phyloP scores from a whole-genome alignment of 2,329 filamentous ascomycete genomes.

The Fusarium tjaetaba region DNA sequence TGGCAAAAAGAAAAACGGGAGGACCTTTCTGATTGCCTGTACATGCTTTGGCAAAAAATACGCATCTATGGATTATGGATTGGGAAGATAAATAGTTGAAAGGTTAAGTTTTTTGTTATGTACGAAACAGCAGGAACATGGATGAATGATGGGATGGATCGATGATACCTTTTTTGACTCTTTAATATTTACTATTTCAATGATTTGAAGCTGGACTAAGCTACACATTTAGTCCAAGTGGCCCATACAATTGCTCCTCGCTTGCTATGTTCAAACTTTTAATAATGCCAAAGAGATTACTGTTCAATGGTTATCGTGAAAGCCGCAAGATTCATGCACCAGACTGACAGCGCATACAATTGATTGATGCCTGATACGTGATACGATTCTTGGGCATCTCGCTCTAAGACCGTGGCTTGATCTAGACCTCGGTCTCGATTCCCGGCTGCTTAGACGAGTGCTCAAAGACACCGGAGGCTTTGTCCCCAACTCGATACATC shows the following conservation, averaged over 20 bases:
- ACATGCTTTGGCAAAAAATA: constrained; percentile 5
- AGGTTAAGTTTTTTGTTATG: constrained; percentile 3
- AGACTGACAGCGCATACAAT: neutral
- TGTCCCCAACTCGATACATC: constrained; percentile 65
- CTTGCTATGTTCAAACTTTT: constrained; percentile 16
- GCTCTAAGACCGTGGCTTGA: constrained; percentile 25
- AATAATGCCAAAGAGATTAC: constrained; percentile 1
- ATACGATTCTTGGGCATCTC: neutral
- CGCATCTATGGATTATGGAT: constrained; percentile 9
- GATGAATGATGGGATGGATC: constrained; percentile 29
- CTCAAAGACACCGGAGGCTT: constrained; percentile 66
- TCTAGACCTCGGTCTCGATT: constrained; percentile 75
- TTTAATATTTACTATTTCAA: constrained; percentile 21
- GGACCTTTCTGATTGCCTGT: neutral
- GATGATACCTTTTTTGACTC: constrained; percentile 32
- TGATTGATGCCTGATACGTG: neutral
- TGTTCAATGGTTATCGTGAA: neutral
- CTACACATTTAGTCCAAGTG: neutral
- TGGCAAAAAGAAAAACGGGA: constrained; percentile 9
- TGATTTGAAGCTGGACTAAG: neutral
- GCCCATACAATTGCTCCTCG: constrained; percentile 7
- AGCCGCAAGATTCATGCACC: neutral
- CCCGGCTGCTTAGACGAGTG: constrained; percentile 67
- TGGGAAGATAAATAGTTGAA: neutral
- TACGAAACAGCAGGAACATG: constrained; percentile 27